Conservation (phyloP, 805 yeast species). For the Isabelozyma gotoi region DNA sequence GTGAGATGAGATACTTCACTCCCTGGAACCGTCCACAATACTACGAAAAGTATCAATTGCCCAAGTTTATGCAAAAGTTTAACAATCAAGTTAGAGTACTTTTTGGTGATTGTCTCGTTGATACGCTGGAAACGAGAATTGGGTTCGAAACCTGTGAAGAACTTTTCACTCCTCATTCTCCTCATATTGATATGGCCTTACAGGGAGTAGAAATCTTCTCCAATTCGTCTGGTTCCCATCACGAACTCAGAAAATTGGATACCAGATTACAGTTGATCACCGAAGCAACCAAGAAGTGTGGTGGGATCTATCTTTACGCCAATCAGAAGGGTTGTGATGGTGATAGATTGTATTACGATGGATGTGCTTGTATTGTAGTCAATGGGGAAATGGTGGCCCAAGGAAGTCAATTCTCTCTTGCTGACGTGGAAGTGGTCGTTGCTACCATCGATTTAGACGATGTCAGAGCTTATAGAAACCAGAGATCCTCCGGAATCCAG, state of each 20-base stretch:
- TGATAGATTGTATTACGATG: conserved; percentile 94
- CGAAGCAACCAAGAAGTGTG: conserved; percentile 94
- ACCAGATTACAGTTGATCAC: conserved; percentile 80
- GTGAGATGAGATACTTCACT: conserved; percentile 96
- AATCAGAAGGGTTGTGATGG: conserved; percentile 99
- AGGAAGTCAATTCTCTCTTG: conserved; percentile 84
- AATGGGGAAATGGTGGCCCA: conserved; percentile 93
- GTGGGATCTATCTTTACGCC: conserved; percentile 91
- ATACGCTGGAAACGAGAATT: conserved; percentile 79
- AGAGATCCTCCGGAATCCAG: conserved; percentile 78
- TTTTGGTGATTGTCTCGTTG: conserved; percentile 89
- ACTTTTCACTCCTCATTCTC: conserved; percentile 92
- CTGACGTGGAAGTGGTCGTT: conserved; percentile 92
- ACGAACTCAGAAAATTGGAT: conserved; percentile 86
- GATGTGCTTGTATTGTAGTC: conserved; percentile 91
- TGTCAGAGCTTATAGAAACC: conserved; percentile 77
- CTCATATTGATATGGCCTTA: conserved; percentile 86
- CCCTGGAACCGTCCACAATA: conserved; percentile 86
- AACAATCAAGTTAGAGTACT: conserved; percentile 68
- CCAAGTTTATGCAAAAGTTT: conserved; percentile 61
- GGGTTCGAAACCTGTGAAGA: conserved; percentile 99
- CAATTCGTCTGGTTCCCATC: conserved; percentile 97
- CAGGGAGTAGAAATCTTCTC: conserved; percentile 98
- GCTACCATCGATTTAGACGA: conserved; percentile 94
- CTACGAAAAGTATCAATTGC: conserved; percentile 72